These are phyloP conservation scores for Skeletonema menzelii DNA, from an alignment of 108 stramenopile genomes.

Conservation along the genomic window DNA sequence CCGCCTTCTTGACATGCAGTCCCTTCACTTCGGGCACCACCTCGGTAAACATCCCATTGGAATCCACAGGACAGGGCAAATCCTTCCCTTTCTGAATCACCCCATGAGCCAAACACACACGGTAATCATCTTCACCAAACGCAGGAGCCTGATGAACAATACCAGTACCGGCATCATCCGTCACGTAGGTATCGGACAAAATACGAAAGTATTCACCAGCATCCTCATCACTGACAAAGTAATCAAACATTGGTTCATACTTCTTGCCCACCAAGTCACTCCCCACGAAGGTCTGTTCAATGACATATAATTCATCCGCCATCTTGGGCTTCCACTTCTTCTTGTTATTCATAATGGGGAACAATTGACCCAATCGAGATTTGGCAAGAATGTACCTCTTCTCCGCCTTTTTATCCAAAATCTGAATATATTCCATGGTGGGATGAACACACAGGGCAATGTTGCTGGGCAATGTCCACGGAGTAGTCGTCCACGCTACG, in stretches of 20 bases:
- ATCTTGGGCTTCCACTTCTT: constrained; percentile 94
- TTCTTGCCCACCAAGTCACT: constrained; percentile 88
- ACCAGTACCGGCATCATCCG: constrained; percentile 98
- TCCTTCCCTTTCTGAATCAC: constrained; percentile 93
- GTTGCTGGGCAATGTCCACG: constrained; percentile 98
- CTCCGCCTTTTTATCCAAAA: constrained; percentile 86
- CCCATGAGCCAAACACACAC: constrained; percentile 94
- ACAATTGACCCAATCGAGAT: constrained; percentile 89
- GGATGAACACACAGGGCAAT: constrained; percentile 96
- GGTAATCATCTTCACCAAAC: constrained; percentile 99
- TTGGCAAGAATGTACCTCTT: constrained; percentile 88
- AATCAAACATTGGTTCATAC: constrained; percentile 95
- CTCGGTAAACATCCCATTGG: constrained; percentile 90
- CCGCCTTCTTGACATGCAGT: constrained; percentile 94
- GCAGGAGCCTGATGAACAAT: constrained; percentile 99
- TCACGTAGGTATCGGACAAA: constrained; percentile 93
- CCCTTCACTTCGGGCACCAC: constrained; percentile 88
- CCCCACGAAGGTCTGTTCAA: constrained; percentile 74
- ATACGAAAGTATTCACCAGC: constrained; percentile 82
- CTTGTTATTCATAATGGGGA: constrained; percentile 92
- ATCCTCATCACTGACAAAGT: constrained; percentile 66
- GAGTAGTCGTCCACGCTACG: constrained; percentile 98
- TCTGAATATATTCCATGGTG: constrained; percentile 89
- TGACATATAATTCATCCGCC: constrained; percentile 84
- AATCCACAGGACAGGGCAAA: constrained; percentile 96